phyloP scores from a whole-genome alignment of 2,329 filamentous ascomycete genomes.

The Dactylonectria estremocensis region DNA sequence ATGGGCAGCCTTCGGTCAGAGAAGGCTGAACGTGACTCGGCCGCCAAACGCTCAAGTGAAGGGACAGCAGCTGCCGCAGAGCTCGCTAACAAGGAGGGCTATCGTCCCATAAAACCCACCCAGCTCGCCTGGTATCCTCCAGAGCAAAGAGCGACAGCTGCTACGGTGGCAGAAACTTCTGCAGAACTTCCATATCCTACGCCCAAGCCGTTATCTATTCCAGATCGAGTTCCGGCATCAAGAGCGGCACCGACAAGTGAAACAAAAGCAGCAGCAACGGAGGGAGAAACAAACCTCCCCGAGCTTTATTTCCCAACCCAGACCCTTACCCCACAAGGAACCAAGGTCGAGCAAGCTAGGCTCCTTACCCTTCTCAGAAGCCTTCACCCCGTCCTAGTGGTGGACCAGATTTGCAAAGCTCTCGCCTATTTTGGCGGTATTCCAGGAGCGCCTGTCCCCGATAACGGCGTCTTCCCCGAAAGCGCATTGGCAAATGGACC shows the following conservation, averaged over 20 bases:
- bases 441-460: conserved; percentile 68
- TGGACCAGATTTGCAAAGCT: conserved; percentile 75
- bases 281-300: conserved; percentile 9
- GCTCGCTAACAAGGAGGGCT: conserved; percentile 68
- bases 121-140: conserved; percentile 53
- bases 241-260: too few species aligned
- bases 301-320: conserved; percentile 31
- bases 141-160: neutral
- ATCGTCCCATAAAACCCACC: conserved; percentile 65
- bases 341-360: conserved; percentile 72
- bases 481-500: conserved; percentile 71
- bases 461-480: conserved; percentile 67
- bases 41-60: conserved; percentile 74
- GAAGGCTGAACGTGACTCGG: conserved; percentile 65
- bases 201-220: neutral
- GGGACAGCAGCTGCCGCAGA: conserved; percentile 72
- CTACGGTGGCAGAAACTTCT: neutral
- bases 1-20: conserved; percentile 67
- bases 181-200: conserved; percentile 10
- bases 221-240: neutral
- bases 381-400: conserved; percentile 69
- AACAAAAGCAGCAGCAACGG: neutral
- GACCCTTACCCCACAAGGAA: conserved; percentile 58
- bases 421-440: conserved; percentile 76
- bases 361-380: conserved; percentile 70